Percentiles rank a stretch among this genome's conserved stretches.
Conservation (phyloP, 768 basidiomycete genomes). For the Exidia glandulosa region DNA sequence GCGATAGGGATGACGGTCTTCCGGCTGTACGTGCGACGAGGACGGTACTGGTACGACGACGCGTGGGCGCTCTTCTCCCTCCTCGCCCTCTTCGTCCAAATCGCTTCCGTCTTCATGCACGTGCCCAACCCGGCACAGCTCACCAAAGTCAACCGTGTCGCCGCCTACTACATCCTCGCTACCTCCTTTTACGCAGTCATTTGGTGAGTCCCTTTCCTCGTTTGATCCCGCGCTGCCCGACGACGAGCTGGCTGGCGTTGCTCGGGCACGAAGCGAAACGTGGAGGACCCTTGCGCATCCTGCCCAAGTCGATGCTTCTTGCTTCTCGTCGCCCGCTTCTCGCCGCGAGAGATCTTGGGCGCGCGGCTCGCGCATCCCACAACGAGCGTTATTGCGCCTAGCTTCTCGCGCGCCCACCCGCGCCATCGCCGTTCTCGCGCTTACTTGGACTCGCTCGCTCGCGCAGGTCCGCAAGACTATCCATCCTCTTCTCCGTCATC, state of each 20-base stretch:
- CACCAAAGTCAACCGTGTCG: neutral
- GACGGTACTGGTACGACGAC: neutral
- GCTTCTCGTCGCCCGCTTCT: too few species aligned
- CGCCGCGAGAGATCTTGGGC: too few species aligned
- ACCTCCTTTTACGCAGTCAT: constrained; percentile 3
- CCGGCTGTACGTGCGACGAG: neutral
- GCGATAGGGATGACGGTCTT: neutral
- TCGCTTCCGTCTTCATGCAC: neutral
- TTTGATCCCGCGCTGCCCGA: too few species aligned
- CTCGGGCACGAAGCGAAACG: too few species aligned
- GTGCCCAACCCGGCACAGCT: neutral
- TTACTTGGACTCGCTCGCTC: neutral
- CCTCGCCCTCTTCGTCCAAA: neutral
- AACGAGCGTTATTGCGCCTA: too few species aligned
- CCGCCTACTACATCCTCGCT: constrained; percentile 2
- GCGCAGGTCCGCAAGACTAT: constrained; percentile 35
- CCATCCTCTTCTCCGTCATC: constrained; percentile 44
- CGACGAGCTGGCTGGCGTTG: too few species aligned
- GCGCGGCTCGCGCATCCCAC: too few species aligned
- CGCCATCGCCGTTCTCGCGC: too few species aligned
- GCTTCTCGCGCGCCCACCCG: neutral
- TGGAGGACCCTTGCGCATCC: too few species aligned
- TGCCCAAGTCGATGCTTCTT: too few species aligned
- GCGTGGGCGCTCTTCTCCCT: neutral
- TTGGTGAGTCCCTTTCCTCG: neutral